Base-by-base conservation (phyloP, 352 stramenopile genomes). In the Phytophthora pini region DNA sequence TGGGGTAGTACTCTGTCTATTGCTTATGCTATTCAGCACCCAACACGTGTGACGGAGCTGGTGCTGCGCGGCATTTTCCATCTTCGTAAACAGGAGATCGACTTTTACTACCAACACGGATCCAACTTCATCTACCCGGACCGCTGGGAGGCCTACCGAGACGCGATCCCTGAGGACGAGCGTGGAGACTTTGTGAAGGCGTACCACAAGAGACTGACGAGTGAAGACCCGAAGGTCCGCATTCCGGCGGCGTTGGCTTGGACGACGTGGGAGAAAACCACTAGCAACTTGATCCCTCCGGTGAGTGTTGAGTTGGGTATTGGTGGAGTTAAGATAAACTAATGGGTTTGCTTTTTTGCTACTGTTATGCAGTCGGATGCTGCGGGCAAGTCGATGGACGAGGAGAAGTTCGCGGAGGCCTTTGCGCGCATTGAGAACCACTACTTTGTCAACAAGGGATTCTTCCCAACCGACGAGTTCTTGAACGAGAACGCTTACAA, bases 391-490 rank as follows among this genome's bases (percentile, higher is more conserved):
- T 92, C 84, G 41, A 94, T 91, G 78, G 77, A 69, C 32, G 84
- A 97, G 45, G 68, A 74, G 24, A 86, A 88, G 63, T 97, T 97
- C 60, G 85, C 90, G 7, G 82, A 96, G 61, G 89, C 93, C 2
- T 98, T 98, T 66, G 92, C 91, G 27, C 84, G 92, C 46, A 98
- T 98, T 60, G 93, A 98, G 75, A 97, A 95, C 77, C 92, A 98
- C 66, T 98, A 96, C 72, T 98, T 98, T 29, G 68, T 92, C 39
- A 86, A 98, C 76, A 85, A 91, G 46, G 93, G 88, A 20, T 98
- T 96, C 73, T 97, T 98, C 70, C 83, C 89, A 7, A 80, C 46
- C 22, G 86, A 96, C 62, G 80, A 90, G 45, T 97, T 95, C 55
- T 63, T 98, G 48, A 87, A 97, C 43, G 87, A 97, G 51, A 92